A percentile compares a stretch with the other conserved stretches of the same genome.
These are phyloP conservation scores for Yarrowia sp. DNA, from an alignment of 805 yeast genomes.

Conservation along the genomic window DNA sequence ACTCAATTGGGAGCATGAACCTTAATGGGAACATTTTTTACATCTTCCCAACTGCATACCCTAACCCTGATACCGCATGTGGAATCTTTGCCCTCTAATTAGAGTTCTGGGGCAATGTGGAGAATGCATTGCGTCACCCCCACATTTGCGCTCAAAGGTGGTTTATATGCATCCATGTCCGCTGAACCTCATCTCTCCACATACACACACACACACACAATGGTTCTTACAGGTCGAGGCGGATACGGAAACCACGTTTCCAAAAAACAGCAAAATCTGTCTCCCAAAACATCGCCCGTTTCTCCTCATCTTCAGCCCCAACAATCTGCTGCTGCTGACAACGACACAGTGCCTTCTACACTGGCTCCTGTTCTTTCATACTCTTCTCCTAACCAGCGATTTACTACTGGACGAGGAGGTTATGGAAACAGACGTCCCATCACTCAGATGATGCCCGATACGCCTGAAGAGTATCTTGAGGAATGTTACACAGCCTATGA, in stretches of 20 bases:
- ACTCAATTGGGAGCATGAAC: background rate
- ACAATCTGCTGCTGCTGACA: background rate
- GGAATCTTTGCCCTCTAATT: background rate
- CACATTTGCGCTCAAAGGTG: slow-evolving; percentile 19
- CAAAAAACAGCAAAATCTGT: slow-evolving; percentile 23
- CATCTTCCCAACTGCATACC: background rate
- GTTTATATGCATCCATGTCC: background rate
- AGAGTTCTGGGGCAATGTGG: slow-evolving; percentile 25
- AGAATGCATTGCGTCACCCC: slow-evolving; percentile 24
- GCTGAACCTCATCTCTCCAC: background rate
- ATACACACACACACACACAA: slow-evolving; percentile 4
- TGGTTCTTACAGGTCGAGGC: slow-evolving; percentile 39
- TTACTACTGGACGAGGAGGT: slow-evolving; percentile 43
- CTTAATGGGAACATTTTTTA: slow-evolving; percentile 7
- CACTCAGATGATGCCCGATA: slow-evolving; percentile 34
- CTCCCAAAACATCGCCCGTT: slow-evolving; percentile 13
- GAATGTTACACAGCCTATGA: slow-evolving; percentile 39
- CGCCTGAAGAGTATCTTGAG: slow-evolving; percentile 39
- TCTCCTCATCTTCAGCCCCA: slow-evolving; percentile 20
- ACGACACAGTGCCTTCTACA: slow-evolving; percentile 33
- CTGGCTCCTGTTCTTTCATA: slow-evolving; percentile 42
- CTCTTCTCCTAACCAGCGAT: slow-evolving; percentile 38
- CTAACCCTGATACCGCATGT: background rate
- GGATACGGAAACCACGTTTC: slow-evolving; percentile 37
- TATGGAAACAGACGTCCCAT: slow-evolving; percentile 41